phyloP scores from a whole-genome alignment of 2,329 filamentous ascomycete species.

The Diaporthe helianthi region DNA sequence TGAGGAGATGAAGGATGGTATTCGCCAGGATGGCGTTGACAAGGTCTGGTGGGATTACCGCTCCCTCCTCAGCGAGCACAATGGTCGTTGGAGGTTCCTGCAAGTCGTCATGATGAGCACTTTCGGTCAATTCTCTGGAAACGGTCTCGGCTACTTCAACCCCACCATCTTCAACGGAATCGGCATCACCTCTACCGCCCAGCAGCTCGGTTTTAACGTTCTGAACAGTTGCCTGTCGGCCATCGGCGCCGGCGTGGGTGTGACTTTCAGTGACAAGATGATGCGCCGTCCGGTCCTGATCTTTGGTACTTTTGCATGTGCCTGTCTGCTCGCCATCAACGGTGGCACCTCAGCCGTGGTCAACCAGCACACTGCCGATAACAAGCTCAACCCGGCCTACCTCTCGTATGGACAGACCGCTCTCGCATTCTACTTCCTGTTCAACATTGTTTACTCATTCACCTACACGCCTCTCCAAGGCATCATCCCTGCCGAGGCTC shows the following conservation, averaged over 20 bases:
- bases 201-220: constrained; percentile 53
- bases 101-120: constrained; percentile 59
- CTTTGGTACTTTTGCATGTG: constrained; percentile 52
- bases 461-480: constrained; percentile 58
- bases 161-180: constrained; percentile 53
- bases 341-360: constrained; percentile 51
- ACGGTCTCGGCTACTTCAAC: constrained; percentile 59
- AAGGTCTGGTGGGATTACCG: constrained; percentile 57
- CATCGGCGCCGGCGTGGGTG: constrained; percentile 52
- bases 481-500: constrained; percentile 54
- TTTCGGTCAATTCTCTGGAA: constrained; percentile 59
- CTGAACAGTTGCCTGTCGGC: constrained; percentile 55
- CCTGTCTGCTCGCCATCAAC: constrained; percentile 52
- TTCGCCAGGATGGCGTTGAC: constrained; percentile 53
- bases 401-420: constrained; percentile 50
- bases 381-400: constrained; percentile 40
- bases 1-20: constrained; percentile 52
- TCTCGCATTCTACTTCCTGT: constrained; percentile 56
- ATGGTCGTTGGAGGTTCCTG: constrained; percentile 54
- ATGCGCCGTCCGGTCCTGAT: constrained; percentile 54
- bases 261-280: constrained; percentile 53
- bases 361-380: constrained; percentile 40
- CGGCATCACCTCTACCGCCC: constrained; percentile 45
- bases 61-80: constrained; percentile 51
- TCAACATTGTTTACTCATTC: constrained; percentile 58